Conservation (phyloP, 73 alveolate species). For the Paramecium biaurelia region DNA sequence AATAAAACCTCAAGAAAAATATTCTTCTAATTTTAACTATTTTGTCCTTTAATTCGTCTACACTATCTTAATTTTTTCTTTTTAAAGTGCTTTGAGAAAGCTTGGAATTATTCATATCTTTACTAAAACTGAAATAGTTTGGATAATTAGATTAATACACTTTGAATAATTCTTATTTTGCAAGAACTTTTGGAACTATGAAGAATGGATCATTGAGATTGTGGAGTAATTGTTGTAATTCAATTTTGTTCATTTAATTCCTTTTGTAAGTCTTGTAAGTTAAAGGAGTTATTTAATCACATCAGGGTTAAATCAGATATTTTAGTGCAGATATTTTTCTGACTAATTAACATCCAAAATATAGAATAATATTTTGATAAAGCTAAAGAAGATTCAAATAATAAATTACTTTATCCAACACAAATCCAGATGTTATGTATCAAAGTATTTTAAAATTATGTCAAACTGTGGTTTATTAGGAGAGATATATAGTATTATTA, state of each 20-base stretch:
- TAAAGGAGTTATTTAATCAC: neutral
- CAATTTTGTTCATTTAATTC: neutral
- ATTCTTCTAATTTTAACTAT: too few species aligned
- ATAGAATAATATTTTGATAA: too few species aligned
- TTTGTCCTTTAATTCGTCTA: too few species aligned
- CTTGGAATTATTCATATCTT: too few species aligned
- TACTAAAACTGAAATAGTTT: too few species aligned
- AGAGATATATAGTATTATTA: neutral
- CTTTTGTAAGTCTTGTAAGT: neutral
- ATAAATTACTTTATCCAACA: too few species aligned
- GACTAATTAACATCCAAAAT: too few species aligned
- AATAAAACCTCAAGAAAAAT: too few species aligned
- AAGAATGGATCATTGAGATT: slow-evolving; percentile 22
- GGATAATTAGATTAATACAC: neutral
- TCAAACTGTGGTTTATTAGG: neutral
- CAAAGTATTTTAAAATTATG: neutral
- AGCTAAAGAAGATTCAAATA: too few species aligned
- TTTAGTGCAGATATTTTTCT: too few species aligned
- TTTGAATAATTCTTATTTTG: neutral
- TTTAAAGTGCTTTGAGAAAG: too few species aligned
- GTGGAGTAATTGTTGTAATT: slow-evolving; percentile 1
- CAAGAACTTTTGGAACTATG: slow-evolving; percentile 35
- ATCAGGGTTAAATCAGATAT: neutral
- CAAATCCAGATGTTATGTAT: slow-evolving; percentile 1
- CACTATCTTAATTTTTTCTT: too few species aligned